Evolutionary conservation across 169 alveolate species (phyloP).

Genomic region (Plasmodium sp.): DNA sequence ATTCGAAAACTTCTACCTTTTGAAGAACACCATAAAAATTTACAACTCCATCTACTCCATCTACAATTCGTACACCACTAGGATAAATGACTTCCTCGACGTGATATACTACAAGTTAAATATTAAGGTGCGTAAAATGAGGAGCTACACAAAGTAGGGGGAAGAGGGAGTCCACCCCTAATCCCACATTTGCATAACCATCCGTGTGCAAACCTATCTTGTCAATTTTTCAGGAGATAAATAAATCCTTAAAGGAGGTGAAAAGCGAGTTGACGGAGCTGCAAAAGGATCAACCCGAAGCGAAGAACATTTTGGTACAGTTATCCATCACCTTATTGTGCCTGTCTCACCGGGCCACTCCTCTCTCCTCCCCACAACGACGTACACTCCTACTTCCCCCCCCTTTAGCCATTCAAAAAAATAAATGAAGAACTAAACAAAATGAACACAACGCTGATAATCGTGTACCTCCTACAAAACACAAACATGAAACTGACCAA

Average conservation of each 20-base stretch:
- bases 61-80: slow-evolving; percentile 49
- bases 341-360: neutral
- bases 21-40: slow-evolving; percentile 68
- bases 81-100: slow-evolving; percentile 63
- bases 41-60: slow-evolving; percentile 62
- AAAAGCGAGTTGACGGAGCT: slow-evolving; percentile 49
- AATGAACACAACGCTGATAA: slow-evolving; percentile 63
- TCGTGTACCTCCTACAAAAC: slow-evolving; percentile 58
- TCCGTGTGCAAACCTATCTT: neutral
- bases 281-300: slow-evolving; percentile 43
- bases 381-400: neutral
- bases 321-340: neutral
- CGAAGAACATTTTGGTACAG: slow-evolving; percentile 34
- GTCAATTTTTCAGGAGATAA: slow-evolving; percentile 25
- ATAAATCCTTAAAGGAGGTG: slow-evolving; percentile 66
- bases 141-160: neutral
- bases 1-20: slow-evolving; percentile 55
- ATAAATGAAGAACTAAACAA: slow-evolving; percentile 64
- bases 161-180: neutral
- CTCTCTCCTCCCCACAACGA: neutral
- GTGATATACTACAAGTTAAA: slow-evolving; percentile 64
- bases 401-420: slow-evolving; percentile 62
- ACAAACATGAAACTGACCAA: slow-evolving; percentile 64
- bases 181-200: neutral
- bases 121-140: slow-evolving; percentile 26